These are phyloP conservation scores for Naganishia kalamii DNA, from an alignment of 768 basidiomycete species.

Conservation along the genomic window DNA sequence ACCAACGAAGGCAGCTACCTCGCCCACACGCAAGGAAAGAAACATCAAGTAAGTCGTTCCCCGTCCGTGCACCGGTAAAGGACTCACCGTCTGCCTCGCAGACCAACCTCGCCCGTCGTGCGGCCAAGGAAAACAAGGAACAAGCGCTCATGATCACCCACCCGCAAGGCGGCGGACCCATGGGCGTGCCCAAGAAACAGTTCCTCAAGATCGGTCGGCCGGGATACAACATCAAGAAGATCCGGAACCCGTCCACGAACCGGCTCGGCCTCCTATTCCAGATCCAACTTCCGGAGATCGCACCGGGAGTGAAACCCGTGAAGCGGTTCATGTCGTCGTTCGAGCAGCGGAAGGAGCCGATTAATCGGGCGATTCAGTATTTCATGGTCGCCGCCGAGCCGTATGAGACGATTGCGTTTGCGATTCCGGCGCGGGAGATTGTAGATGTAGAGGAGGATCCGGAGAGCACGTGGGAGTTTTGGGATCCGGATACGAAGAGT, in stretches of 20 bases:
- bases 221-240: slow-evolving; percentile 71
- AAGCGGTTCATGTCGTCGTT: slow-evolving; percentile 94
- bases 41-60: slow-evolving; percentile 60
- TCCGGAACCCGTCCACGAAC: slow-evolving; percentile 71
- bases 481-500: slow-evolving; percentile 98
- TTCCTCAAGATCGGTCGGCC: slow-evolving; percentile 97
- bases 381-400: slow-evolving; percentile 98
- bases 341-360: slow-evolving; percentile 91
- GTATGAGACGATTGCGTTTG: slow-evolving; percentile 98
- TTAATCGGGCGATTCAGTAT: slow-evolving; percentile 95
- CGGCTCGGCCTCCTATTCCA: slow-evolving; percentile 98
- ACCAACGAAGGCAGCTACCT: slow-evolving; percentile 99
- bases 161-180: slow-evolving; percentile 48
- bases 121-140: slow-evolving; percentile 95
- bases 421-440: slow-evolving; percentile 92
- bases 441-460: slow-evolving; percentile 60
- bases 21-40: slow-evolving; percentile 98
- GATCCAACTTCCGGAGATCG: slow-evolving; percentile 82
- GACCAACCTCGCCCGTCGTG: slow-evolving; percentile 92
- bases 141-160: slow-evolving; percentile 75
- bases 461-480: slow-evolving; percentile 93
- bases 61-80: not conserved
- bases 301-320: slow-evolving; percentile 71
- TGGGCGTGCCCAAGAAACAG: slow-evolving; percentile 61
- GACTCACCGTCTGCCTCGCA: not conserved